Evolutionary conservation across 306 rosid genomes (phyloP), one percentile per base, ranked within the genome.

Genomic region (Trifolium dubium): DNA sequence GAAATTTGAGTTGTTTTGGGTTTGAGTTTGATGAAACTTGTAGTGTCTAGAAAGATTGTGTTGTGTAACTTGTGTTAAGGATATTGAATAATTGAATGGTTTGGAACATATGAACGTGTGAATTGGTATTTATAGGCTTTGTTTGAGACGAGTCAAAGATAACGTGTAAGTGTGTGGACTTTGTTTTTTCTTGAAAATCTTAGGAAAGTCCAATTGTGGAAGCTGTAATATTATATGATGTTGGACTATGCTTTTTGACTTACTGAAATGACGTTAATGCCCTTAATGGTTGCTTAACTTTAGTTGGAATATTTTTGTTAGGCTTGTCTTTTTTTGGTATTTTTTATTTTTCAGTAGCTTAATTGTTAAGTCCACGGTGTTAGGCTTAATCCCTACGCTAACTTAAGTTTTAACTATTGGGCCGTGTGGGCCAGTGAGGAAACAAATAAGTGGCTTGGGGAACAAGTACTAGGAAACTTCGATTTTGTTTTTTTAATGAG

Each of bases 231-330:
- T 4, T 4, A 44, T 44, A 44, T 3, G 1, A 12, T 13, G 39
- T 72, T 47, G 70, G 50, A 73, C 71, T 3, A 60, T 67, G 9
- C 44, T 60, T 74, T 65, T 80, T 75, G 84, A 80, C 77, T 75
- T 1, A 5, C 4, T 0, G 29, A 4, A 56, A 81, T 71, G 81
- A 76, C 78, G 14, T 0, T 3, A 58, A 59, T 47, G 37, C 72
- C 76, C 76, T 10, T 10, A 3, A 2, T 15, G 47, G 6, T 34
- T 46, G 13, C 31, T 3, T 28, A 30, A 12, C 3, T 40, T 29
- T 39, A 15, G 34, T 6, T 6, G 3, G 19, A 63, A 53, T 31
- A n/a, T 64, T 51, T 40, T 0, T 11, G n/a, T 47, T 62, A 41
- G 1, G 10, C 1, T 6, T 72, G 69, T 72, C 37, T 28, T 32